phyloP scores from a whole-genome alignment of 1,284 basidiomycete genomes.

The Ganoderma lucidum region DNA sequence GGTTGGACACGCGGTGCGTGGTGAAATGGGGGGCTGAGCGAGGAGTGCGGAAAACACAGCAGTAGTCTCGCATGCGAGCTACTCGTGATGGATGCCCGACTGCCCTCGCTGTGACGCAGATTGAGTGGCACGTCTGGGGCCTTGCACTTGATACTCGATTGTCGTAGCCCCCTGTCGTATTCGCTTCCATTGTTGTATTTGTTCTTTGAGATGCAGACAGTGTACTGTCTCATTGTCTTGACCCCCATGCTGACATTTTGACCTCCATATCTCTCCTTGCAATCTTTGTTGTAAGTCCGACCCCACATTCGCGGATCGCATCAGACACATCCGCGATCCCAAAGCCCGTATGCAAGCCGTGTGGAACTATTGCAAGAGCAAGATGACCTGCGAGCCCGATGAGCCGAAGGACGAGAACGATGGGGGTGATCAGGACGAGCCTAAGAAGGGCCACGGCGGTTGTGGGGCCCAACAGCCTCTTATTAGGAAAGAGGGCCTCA shows the following conservation, averaged over 20 bases:
- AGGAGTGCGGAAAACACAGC: conserved; percentile 75
- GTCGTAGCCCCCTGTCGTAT: conserved; percentile 62
- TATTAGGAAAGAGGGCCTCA: conserved; percentile 94
- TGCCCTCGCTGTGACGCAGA: conserved; percentile 70
- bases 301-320: conserved; percentile 82
- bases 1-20: conserved; percentile 86
- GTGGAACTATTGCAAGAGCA: conserved; percentile 87
- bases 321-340: conserved; percentile 86
- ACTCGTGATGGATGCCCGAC: conserved; percentile 45
- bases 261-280: conserved; percentile 34
- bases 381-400: conserved; percentile 88
- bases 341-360: conserved; percentile 90
- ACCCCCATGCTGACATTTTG: conserved; percentile 63
- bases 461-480: conserved; percentile 94
- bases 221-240: conserved; percentile 10
- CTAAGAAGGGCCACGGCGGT: conserved; percentile 91
- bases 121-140: conserved; percentile 54
- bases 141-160: conserved; percentile 67
- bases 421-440: conserved; percentile 75
- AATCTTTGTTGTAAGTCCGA: conserved; percentile 70
- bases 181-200: conserved; percentile 44
- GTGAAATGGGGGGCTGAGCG: conserved; percentile 96
- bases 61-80: conserved; percentile 44
- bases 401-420: conserved; percentile 87
- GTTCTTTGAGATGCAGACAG: conserved; percentile 29